Evolutionary conservation across 805 yeast genomes (phyloP), one percentile per base, ranked within the genome.

Genomic region (Hanseniaspora guilliermondii): DNA sequence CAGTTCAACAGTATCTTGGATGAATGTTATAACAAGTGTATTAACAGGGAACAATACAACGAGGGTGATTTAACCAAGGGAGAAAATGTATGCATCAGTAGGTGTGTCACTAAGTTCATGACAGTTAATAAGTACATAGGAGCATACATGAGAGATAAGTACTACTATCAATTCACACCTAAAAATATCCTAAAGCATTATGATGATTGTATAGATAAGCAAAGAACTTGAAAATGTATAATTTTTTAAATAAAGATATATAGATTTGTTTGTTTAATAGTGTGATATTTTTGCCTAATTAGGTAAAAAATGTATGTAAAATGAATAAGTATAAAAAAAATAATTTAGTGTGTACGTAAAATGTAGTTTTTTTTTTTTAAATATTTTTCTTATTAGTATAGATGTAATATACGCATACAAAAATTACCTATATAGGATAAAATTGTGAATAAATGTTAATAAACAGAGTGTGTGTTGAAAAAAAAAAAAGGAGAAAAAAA

Each of bases 41-140:
- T 93, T 40, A 82, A 84, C 12, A 65, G 61, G n/a, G 78, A 74
- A n/a, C 85, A 83, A 59, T 89, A 85, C 68, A 86, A 87, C 16
- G 97, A 91, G 61, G 75, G 78, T 9, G 97, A 91, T 25, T 71
- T 89, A 53, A 80, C 79, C 59, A 87, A 88, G 62, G 97, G 96
- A 37, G 97, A 89, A 65, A 68, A 74, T 56, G 75, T 78, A 45
- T 91, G 97, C 65, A 70, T 86, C 11, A 96, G 88, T 66, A 73
- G 97, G 57, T 89, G 97, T 70, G 91, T 85, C 44, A 69, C 80
- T 58, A 89, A 89, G 67, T 88, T 82, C 67, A 85, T 87, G 72
- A 75, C 75, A 61, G 82, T 88, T 46, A 88, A 83, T 65, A 67
- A 77, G 45, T 64, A 75, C 53, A 70, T 86, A 32, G 93, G 91